A percentile compares a stretch with the other conserved stretches of the same genome.
Evolutionary conservation across 306 rosid species (phyloP).

Genomic region (Vigna radiata): DNA sequence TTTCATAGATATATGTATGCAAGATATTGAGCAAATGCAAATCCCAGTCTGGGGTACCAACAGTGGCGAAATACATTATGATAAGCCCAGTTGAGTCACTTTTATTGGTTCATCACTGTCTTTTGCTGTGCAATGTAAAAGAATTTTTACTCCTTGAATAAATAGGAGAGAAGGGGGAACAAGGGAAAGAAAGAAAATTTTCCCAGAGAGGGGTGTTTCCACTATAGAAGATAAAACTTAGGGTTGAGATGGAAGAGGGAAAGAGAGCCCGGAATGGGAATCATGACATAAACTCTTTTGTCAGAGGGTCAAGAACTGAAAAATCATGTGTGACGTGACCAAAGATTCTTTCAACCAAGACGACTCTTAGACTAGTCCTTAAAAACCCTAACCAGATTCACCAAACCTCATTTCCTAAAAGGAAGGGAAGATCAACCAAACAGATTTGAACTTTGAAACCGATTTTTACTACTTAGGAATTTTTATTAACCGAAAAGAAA

Average conservation of each 20-base stretch:
- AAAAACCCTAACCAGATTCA: slow-evolving; percentile 70
- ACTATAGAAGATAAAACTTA: slow-evolving; percentile 46
- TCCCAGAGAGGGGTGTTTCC: slow-evolving; percentile 36
- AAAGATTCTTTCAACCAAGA: slow-evolving; percentile 68
- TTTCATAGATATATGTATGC: slow-evolving; percentile 61
- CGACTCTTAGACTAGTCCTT: slow-evolving; percentile 54
- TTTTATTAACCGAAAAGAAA: slow-evolving; percentile 4
- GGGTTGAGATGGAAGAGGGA: slow-evolving; percentile 55
- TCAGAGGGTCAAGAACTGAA: slow-evolving; percentile 74
- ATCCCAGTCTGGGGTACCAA: slow-evolving; percentile 49
- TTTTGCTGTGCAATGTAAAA: slow-evolving; percentile 39
- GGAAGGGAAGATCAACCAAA: slow-evolving; percentile 45
- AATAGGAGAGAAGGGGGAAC: slow-evolving; percentile 25
- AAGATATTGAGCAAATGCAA: slow-evolving; percentile 63
- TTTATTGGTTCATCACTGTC: slow-evolving; percentile 53
- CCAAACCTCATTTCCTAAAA: slow-evolving; percentile 50
- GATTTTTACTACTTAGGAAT: slow-evolving; percentile 31
- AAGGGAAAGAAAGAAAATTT: slow-evolving; percentile 31
- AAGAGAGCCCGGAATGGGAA: slow-evolving; percentile 54
- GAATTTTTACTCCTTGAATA: slow-evolving; percentile 40
- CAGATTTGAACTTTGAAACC: slow-evolving; percentile 38
- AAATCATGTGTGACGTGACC: slow-evolving; percentile 84
- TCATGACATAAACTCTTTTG: slow-evolving; percentile 71
- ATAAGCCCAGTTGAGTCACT: slow-evolving; percentile 41
- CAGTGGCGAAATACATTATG: slow-evolving; percentile 53